Percentiles rank a stretch among this genome's conserved stretches.
These are phyloP conservation scores for Pestalotiopsis sp. DNA, from an alignment of 2,329 filamentous ascomycete species.

Conservation along the genomic window DNA sequence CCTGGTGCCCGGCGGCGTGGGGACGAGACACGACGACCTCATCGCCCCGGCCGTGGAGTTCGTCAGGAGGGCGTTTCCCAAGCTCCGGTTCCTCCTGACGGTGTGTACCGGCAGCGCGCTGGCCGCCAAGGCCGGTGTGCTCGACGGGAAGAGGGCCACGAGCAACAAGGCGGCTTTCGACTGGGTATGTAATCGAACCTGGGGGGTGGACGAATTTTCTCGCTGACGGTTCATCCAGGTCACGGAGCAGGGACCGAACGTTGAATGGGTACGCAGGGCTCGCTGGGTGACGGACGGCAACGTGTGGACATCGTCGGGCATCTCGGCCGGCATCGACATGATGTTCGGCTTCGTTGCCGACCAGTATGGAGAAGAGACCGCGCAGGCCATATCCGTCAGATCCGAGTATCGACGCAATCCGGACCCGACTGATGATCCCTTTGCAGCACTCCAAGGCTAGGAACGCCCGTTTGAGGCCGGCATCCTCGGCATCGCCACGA, in stretches of 20 bases:
- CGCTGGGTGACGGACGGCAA: conserved; percentile 69
- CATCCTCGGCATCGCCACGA: background rate
- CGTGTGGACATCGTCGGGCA: conserved; percentile 67
- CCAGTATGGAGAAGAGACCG: conserved; percentile 55
- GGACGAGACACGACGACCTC: conserved; percentile 40
- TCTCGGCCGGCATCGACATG: conserved; percentile 59
- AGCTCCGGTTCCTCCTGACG: conserved; percentile 59
- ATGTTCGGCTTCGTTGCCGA: conserved; percentile 58
- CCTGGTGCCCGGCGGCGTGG: conserved; percentile 66
- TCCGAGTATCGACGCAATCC: conserved; percentile 62
- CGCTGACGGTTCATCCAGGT: conserved; percentile 19
- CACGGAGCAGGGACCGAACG: conserved; percentile 47
- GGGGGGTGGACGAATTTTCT: background rate
- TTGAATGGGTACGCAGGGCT: conserved; percentile 63
- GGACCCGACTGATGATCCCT: conserved; percentile 56
- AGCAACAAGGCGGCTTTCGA: conserved; percentile 66
- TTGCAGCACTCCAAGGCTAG: conserved; percentile 37
- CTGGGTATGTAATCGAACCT: conserved; percentile 17
- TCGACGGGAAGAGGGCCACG: conserved; percentile 64
- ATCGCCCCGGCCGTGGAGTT: conserved; percentile 44
- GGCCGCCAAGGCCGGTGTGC: conserved; percentile 58
- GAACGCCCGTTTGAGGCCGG: background rate
- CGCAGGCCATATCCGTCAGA: conserved; percentile 46
- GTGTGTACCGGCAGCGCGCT: conserved; percentile 68
- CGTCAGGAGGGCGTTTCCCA: conserved; percentile 46